Evolutionary conservation across 345 rosid species (phyloP).

Genomic region (Gossypium raimondii): DNA sequence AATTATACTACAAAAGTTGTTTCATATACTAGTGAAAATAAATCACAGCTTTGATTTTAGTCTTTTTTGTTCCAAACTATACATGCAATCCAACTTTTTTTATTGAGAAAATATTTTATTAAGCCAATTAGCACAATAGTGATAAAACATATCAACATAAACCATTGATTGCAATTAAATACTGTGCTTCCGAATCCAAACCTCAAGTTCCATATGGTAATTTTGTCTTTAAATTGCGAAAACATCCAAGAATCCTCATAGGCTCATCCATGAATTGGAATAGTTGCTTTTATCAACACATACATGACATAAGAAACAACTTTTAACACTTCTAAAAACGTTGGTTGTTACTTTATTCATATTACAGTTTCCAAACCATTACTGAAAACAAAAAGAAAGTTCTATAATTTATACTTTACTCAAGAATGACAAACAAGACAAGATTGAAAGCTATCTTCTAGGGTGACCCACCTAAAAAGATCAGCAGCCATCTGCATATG

Average conservation of each 20-base stretch:
- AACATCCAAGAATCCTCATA: not conserved
- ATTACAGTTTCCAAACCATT: not conserved
- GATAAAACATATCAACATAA: not conserved
- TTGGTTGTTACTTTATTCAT: not conserved
- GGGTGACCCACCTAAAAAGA: conserved; percentile 70
- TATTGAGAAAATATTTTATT: not conserved
- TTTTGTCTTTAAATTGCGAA: not conserved
- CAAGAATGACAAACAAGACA: conserved; percentile 9
- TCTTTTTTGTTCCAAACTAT: not conserved
- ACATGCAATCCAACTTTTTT: not conserved
- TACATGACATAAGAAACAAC: not conserved
- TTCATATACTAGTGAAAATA: not conserved
- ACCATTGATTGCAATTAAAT: not conserved
- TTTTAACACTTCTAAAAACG: not conserved
- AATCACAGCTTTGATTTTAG: not conserved
- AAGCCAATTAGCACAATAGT: not conserved
- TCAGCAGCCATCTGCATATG: conserved; percentile 88
- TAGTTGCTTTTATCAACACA: not conserved
- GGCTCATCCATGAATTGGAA: not conserved
- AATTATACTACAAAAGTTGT: not conserved
- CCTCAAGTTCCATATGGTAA: not conserved
- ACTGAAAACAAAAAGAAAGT: not conserved
- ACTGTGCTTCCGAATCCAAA: not conserved
- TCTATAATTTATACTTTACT: not conserved
- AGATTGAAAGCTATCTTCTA: conserved; percentile 12